Conservation (phyloP, 2,329 filamentous ascomycete species). For the Colletotrichum spinosum region DNA sequence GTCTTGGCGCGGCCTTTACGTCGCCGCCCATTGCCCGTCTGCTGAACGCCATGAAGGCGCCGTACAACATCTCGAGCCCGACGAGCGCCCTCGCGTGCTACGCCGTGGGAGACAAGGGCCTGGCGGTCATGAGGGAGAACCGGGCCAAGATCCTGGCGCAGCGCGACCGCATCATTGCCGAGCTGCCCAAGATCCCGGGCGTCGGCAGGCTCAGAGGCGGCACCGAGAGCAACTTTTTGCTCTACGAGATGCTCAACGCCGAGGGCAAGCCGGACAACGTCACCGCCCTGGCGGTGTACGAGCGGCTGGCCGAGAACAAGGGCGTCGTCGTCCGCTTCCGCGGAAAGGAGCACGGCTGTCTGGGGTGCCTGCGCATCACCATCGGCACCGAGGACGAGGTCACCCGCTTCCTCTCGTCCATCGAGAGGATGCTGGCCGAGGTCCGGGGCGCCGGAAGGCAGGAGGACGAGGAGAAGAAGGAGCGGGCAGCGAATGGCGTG, state of each 20-base stretch:
- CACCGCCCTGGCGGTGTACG: conserved; percentile 83
- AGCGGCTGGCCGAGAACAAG: conserved; percentile 83
- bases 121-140: conserved; percentile 79
- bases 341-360: conserved; percentile 90
- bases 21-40: conserved; percentile 79
- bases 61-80: conserved; percentile 93
- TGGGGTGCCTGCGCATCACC: conserved; percentile 90
- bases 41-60: conserved; percentile 93
- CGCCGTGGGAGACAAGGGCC: conserved; percentile 74
- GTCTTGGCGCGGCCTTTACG: conserved; percentile 88
- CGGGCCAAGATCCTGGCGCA: conserved; percentile 78
- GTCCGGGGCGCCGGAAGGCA: conserved; percentile 49
- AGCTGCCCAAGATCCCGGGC: conserved; percentile 80
- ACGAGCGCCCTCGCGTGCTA: conserved; percentile 84
- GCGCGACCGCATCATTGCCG: conserved; percentile 78
- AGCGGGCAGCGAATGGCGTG: conserved; percentile 50
- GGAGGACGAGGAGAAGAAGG: conserved; percentile 50
- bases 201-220: conserved; percentile 87
- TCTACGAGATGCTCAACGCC: conserved; percentile 86
- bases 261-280: conserved; percentile 82
- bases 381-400: conserved; percentile 92
- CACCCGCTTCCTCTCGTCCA: conserved; percentile 77
- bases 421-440: conserved; percentile 64
- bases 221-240: conserved; percentile 84
- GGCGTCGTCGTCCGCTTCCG: conserved; percentile 95